These are phyloP conservation scores for Backusella australiensis DNA, from an alignment of 192 early-diverging fungal genomes.

Conservation along the genomic window DNA sequence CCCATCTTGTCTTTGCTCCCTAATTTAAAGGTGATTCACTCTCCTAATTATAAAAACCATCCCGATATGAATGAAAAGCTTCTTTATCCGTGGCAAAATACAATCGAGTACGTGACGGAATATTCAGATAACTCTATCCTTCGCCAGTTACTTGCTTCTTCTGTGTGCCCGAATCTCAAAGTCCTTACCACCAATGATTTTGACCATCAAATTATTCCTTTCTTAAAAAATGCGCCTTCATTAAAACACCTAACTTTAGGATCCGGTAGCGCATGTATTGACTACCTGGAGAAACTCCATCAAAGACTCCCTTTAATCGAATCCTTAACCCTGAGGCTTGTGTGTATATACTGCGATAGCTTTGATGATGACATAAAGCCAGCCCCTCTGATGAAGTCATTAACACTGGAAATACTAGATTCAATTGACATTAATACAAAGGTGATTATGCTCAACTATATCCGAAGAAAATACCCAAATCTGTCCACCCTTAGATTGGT, in stretches of 20 bases:
- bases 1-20: neutral
- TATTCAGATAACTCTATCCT: neutral
- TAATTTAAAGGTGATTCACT: neutral
- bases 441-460: neutral
- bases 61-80: neutral
- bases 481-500: neutral
- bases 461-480: neutral
- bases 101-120: neutral
- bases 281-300: neutral
- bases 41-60: constrained; percentile 1
- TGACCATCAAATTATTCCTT: neutral
- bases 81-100: neutral
- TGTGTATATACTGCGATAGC: neutral
- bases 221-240: neutral
- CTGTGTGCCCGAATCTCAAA: neutral
- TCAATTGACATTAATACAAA: neutral
- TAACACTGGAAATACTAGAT: neutral
- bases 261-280: neutral
- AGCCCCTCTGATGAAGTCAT: neutral
- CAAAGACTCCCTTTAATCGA: neutral
- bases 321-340: neutral
- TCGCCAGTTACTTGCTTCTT: neutral
- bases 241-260: neutral
- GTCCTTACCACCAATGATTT: neutral
- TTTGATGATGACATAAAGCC: neutral